Base-by-base conservation (phyloP, 2,329 filamentous ascomycete genomes). In the Colletotrichum aenigma region DNA sequence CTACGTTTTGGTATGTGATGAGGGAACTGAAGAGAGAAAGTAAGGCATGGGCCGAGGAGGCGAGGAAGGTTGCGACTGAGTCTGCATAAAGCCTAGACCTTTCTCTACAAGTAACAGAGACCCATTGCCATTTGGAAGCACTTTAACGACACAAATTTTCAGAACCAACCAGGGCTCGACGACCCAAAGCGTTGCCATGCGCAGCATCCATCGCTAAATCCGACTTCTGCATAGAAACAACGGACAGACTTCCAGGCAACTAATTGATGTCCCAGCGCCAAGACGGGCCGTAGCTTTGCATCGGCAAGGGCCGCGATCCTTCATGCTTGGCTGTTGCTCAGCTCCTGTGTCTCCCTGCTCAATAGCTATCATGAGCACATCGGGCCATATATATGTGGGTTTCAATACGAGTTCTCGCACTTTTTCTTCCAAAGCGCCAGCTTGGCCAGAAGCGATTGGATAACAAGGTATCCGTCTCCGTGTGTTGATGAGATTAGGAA, bases 1-100 rank as follows among this genome's bases (percentile, higher is more conserved):
- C 70, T 36, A 82, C 81, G 21, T 73, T 81, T 28, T 78, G 76
- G 74, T 82, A 80, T 70, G 81, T 81, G 16, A 66, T 77, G 36
- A 64, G 66, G 24, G 77, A 82, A 70, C 24, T 82, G 55, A 78
- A 75, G 76, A 81, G 71, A 52, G 81, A 82, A 72, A 73, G 72
- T 21, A 56, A n/a, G 28, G 76, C 77, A 10, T 82, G 81, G 81
- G 74, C 78, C 6, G 78, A 77, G 21, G 80, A 82, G 65, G 78
- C 58, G 30, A 62, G 58, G 18, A 62, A 62, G 58, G 58, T 30
- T 15, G n/a, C 7, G 7, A 34, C 30, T 8, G 58, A 62, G 30
- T 21, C 18, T 62, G 58, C 58, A 21, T 62, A 52, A 21, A 52
- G 43, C n/a, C n/a, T 52, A 52, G 43, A 52, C 2, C 1, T 52